Base-by-base conservation (phyloP, 345 rosid genomes). In the Camelina hispida region DNA sequence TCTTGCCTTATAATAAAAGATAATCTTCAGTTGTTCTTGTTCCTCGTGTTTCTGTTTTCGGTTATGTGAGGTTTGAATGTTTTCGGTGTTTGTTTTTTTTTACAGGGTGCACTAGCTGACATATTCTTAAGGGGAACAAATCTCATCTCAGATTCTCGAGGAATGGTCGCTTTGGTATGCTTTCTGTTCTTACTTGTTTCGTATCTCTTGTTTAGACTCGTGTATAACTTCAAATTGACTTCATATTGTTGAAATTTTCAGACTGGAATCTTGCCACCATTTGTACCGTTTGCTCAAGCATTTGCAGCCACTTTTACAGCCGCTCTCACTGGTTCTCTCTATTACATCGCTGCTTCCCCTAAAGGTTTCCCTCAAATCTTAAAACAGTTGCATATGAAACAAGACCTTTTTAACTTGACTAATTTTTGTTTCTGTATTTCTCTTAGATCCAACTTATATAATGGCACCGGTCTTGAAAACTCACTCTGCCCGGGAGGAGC, bases 201-300 rank as follows among this genome's bases (percentile, higher is more conserved):
- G 13, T 40, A 22, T 13, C 0, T 43, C 16, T 50, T 47, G 46
- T 8, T 37, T 60, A 4, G 32, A 28, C 20, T 50, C 16, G 0
- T 23, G 25, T 50, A 17, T 15, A 37, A 4, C 1, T 38, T 17
- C 18, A 2, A 6, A 17, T 47, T 71, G 20, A 63, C 38, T 38
- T 48, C 11, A 6, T 28, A 18, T 10, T 32, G 28, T 18, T 66
- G 10, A 1, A 50, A n/a, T 16, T 38, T 81, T 66, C 74, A 91
- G 98, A 81, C 97, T 0, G 98, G 98, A 50, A 69, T 94, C 68
- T 83, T 94, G 64, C 98, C 97, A 68, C 98, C 96, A 16, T 90
- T 90, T 76, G 98, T 94, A 54, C 98, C 96, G 18, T 94, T 94
- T 74, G 98, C 98, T 66, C 98, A 91, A 79, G 98, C 81, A 47